A percentile compares a stretch with the other conserved stretches of the same genome.
Evolutionary conservation across 2,329 filamentous ascomycete genomes (phyloP).

Genomic region (Aotearoamyces nothofagi): DNA sequence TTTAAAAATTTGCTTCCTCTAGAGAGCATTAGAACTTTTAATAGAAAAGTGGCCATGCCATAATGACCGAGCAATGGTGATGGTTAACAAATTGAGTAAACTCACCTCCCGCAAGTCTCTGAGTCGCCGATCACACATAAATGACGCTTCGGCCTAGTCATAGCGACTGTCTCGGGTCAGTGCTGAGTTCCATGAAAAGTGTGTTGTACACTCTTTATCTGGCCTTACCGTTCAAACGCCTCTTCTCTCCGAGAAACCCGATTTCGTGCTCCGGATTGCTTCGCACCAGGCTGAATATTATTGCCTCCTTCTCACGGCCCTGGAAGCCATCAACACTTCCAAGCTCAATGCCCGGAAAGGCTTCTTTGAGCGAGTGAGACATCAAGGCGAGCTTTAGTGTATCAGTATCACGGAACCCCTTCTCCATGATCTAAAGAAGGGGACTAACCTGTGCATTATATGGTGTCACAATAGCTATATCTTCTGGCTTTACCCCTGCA

Average conservation of each 20-base stretch:
- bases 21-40: too few relatives aligned
- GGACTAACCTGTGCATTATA: conserved; percentile 75
- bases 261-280: conserved; percentile 81
- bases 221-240: conserved; percentile 75
- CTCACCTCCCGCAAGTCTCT: conserved; percentile 79
- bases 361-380: conserved; percentile 60
- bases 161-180: conserved; percentile 59
- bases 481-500: conserved; percentile 64
- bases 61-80: too few relatives aligned
- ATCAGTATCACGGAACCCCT: too few relatives aligned
- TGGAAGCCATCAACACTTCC: conserved; percentile 96
- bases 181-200: too few relatives aligned
- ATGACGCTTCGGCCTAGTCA: conserved; percentile 87
- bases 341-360: conserved; percentile 76
- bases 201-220: too few relatives aligned
- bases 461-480: conserved; percentile 88
- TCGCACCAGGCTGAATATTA: conserved; percentile 84
- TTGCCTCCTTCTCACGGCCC: conserved; percentile 89
- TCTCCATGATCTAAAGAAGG: neutral
- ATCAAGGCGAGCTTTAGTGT: conserved; percentile 53
- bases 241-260: conserved; percentile 84
- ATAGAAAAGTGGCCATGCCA: too few relatives aligned
- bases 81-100: too few relatives aligned
- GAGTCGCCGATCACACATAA: conserved; percentile 87
- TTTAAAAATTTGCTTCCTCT: conserved; percentile 79